Evolutionary conservation across 1,284 basidiomycete species (phyloP).

Genomic region (Taiwanofungus camphoratus): DNA sequence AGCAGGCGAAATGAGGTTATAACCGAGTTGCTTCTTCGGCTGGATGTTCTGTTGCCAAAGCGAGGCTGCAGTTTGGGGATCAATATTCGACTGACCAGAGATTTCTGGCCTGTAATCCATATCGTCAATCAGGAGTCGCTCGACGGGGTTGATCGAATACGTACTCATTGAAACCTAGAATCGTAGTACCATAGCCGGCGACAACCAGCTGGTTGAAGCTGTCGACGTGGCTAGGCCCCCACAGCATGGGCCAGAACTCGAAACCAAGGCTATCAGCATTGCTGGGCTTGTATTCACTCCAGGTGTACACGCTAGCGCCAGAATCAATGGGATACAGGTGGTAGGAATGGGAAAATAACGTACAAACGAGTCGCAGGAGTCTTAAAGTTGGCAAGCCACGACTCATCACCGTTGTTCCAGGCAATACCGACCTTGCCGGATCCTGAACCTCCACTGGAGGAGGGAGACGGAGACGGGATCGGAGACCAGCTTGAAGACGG

Average conservation of each 20-base stretch:
- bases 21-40: slow-evolving; percentile 52
- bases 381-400: slow-evolving; percentile 42
- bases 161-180: slow-evolving; percentile 70
- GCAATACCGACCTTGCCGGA: slow-evolving; percentile 57
- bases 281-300: slow-evolving; percentile 41
- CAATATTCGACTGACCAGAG: slow-evolving; percentile 56
- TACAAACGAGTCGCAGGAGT: slow-evolving; percentile 40
- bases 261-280: slow-evolving; percentile 37
- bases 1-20: slow-evolving; percentile 59
- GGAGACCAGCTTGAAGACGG: slow-evolving; percentile 9
- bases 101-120: slow-evolving; percentile 51
- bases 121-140: slow-evolving; percentile 2
- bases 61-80: slow-evolving; percentile 38
- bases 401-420: slow-evolving; percentile 53
- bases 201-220: slow-evolving; percentile 41
- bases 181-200: slow-evolving; percentile 44
- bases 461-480: slow-evolving; percentile 10
- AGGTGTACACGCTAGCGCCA: slow-evolving; percentile 47
- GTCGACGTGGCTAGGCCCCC: slow-evolving; percentile 43
- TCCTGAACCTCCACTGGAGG: slow-evolving; percentile 15
- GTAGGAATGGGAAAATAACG: slow-evolving; percentile 20
- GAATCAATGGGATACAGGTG: slow-evolving; percentile 1
- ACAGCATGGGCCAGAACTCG: slow-evolving; percentile 61
- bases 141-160: slow-evolving; percentile 20
- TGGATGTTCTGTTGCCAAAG: slow-evolving; percentile 63